These are phyloP conservation scores for Chloris gayana DNA, from an alignment of 176 grass and related monocot genomes.

Conservation along the genomic window DNA sequence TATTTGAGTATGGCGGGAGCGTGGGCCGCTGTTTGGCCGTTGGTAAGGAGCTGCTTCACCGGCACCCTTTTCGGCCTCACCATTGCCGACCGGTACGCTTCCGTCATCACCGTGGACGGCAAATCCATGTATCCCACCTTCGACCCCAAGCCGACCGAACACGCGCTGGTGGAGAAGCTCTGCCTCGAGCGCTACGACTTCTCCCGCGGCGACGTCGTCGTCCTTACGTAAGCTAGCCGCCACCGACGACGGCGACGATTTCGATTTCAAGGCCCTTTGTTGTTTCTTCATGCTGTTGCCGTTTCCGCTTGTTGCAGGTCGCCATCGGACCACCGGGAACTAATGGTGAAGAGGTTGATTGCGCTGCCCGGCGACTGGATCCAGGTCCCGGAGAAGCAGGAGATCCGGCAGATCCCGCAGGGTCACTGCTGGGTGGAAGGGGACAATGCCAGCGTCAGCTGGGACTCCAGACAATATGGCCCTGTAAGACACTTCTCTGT, in stretches of 20 bases:
- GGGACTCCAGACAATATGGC: conserved; percentile 66
- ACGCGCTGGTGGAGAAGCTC: conserved; percentile 42
- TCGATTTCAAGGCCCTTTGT: neutral
- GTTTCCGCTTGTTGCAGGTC: conserved; percentile 36
- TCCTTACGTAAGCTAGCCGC: conserved; percentile 53
- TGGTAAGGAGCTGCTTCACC: conserved; percentile 17
- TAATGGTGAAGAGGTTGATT: conserved; percentile 62
- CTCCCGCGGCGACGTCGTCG: conserved; percentile 69
- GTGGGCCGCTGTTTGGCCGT: conserved; percentile 14
- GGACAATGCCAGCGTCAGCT: conserved; percentile 55
- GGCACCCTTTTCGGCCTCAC: conserved; percentile 45
- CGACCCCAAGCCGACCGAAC: conserved; percentile 31
- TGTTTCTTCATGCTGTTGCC: neutral
- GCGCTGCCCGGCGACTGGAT: conserved; percentile 81
- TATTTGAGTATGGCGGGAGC: conserved; percentile 43
- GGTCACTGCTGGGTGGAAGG: conserved; percentile 95
- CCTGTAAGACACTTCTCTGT: conserved; percentile 51
- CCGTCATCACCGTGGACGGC: conserved; percentile 42
- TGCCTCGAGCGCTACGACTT: conserved; percentile 60
- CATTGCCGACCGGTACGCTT: conserved; percentile 61
- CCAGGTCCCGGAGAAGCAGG: conserved; percentile 57
- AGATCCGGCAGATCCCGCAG: conserved; percentile 60
- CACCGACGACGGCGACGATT: neutral
- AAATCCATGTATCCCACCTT: conserved; percentile 83
- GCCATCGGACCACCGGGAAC: conserved; percentile 36